Base-by-base conservation (phyloP, 2,329 filamentous ascomycete species). In the Botryotinia calthae region DNA sequence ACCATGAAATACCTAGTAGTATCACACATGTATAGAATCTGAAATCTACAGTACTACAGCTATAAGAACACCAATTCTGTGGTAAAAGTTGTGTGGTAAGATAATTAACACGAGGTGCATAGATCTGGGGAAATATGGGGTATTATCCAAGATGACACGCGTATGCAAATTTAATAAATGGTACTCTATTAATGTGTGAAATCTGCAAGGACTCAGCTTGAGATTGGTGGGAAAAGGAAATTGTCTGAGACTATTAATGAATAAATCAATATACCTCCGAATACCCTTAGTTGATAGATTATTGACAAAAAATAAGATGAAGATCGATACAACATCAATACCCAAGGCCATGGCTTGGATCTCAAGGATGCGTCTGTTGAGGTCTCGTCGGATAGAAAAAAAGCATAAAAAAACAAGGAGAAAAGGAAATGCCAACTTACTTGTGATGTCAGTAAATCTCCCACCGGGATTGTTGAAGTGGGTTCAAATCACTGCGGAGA, bases 101-200 rank as follows among this genome's bases (percentile, higher is more conserved):
- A 25, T n/a, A n/a, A n/a, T n/a, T n/a, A n/a, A 42, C 48, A n/a
- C 34, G 64, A 54, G 14, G 64, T 54, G 64, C 34, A 42, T 67
- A 28, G 28, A 67, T 56, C 65, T 56, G 65, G 65, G 48, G 65
- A 56, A 67, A 42, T 42, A 56, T 42, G 65, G 48, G 65, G 65
- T 67, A 67, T 67, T 56, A 56, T 56, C 65, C 65, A 67, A 67
- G 54, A 51, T 42, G 40, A 54, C 6, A 68, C 31, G 34, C 18
- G 48, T 31, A 31, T 56, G 65, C n/a, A 56, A 58, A 42, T 42
- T 31, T 31, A 40, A 31, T 31, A 31, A 51, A 31, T 22, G 2
- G 37, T 25, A 44, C 2, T 56, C n/a, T 28, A 54, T n/a, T 56
- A 25, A 31, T 31, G 16, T 42, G 34, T 4, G 31, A 42, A 56